Evolutionary conservation across 2,329 filamentous ascomycete genomes (phyloP), one percentile per base, ranked within the genome.

Genomic region (Beauveria bassiana): DNA sequence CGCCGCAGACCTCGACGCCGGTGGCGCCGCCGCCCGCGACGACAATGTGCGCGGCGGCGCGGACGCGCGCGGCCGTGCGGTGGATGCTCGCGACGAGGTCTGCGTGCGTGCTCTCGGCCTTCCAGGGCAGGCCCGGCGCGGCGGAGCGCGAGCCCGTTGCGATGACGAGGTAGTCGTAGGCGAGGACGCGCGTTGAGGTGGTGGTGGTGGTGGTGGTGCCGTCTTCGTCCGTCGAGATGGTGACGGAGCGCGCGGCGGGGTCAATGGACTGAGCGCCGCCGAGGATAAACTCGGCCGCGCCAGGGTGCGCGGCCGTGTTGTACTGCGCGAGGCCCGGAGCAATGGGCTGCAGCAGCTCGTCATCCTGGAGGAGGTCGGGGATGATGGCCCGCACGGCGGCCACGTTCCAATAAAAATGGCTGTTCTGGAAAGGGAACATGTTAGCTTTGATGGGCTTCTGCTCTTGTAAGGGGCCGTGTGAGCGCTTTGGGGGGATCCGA

Each of bases 321-420:
- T 85, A 85, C 65, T 78, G 75, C 45, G 73, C 70, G 57, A 85
- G 76, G 7, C 80, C 79, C 1, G 76, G 70, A 61, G 74, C 74
- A 59, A 86, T 79, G 40, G 81, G 76, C 57, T 74, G 74, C 69
- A 80, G 76, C 65, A 83, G 71, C 65, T 83, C 73, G 12, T 81
- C 77, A 63, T 83, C 79, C 43, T 74, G 74, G 68, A 84, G 65
- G 54, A 74, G 64, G 43, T 75, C 78, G 3, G 82, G 81, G 51
- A 85, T 71, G 64, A 85, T 77, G 70, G 79, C 81, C 52, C 83
- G 80, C 49, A 83, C 78, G 1, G 82, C 77, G 28, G 81, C 82
- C 5, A 84, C 61, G 70, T 84, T 84, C 82, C 81, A 84, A 74
- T 78, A 85, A 65, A 85, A 81, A 66, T 85, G 81, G 64, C 75